Evolutionary conservation across 176 grass and related monocot species (phyloP), one percentile per base, ranked within the genome.

Genomic region (Olyra latifolia): DNA sequence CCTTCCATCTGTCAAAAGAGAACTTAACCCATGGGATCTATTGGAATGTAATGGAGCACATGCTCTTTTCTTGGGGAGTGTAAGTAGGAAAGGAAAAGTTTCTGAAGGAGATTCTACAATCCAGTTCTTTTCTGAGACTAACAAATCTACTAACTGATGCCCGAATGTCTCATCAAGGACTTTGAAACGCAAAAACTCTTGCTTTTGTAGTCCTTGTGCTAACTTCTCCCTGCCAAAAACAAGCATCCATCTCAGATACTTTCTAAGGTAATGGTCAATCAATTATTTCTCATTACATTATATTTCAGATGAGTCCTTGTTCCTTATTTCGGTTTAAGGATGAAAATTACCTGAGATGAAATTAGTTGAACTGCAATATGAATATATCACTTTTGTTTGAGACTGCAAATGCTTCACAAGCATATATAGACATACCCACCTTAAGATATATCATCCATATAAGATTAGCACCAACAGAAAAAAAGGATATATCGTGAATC

Each of bases 141-240:
- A n/a, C n/a, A n/a, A n/a, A n/a, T n/a, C n/a, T n/a, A n/a, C n/a
- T n/a, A n/a, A n/a, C n/a, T n/a, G n/a, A n/a, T n/a, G n/a, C n/a
- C n/a, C n/a, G n/a, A n/a, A n/a, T n/a, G n/a, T n/a, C n/a, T n/a
- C n/a, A n/a, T n/a, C n/a, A n/a, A n/a, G n/a, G 62, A 61, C n/a
- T 82, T 82, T 85, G 57, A 86, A 66, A 69, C 58, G 14, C 73
- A 29, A 66, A 72, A 27, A 74, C 15, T 73, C 72, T 41, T 76
- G 70, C 59, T 82, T 82, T 22, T 86, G 71, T 35, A 90, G 79
- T 28, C 65, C 64, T 29, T 66, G 82, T 17, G 38, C 78, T 66
- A 89, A 66, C 59, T 85, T 71, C 45, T 41, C 55, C 78, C 88
- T 82, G 35, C 53, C 44, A 52, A 74, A 67, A 74, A 81, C 39